Evolutionary conservation across 495 filamentous ascomycete species (phyloP), one percentile per base, ranked within the genome.

Genomic region (Aspergillus homomorphus): DNA sequence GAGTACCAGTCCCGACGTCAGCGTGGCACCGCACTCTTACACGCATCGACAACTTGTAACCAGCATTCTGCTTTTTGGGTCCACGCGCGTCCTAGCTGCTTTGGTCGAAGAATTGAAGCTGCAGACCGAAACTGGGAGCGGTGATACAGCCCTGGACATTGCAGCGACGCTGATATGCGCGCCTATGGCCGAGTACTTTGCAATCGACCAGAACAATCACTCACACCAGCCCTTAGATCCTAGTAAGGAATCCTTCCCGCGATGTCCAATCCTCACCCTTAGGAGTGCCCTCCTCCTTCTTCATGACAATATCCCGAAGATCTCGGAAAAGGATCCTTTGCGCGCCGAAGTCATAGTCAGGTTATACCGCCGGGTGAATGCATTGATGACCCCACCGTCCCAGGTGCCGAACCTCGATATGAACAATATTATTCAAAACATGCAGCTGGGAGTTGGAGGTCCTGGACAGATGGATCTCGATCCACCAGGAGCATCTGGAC

Each of bases 321-420:
- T 88, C 0, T 80, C 86, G 10, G 84, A 86, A 57, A 76, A 75
- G 28, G 85, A 92, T 51, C 73, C 79, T 6, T 53, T 73, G 0
- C 75, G 82, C 45, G 90, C 90, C 0, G 85, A 90, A 62, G 78
- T 84, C 2, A 75, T 91, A n/a, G 86, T 95, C 2, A 84, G 91
- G 3, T 78, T 96, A 20, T 80, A 84, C 67, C 80, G 89, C 2
- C 83, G 88, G 19, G 90, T 96, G 6, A 88, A 92, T 63, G 77
- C 85, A 4, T 82, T 80, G 14, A 60, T 70, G 19, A 74, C 76
- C 0, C 71, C 73, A 1, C 72, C 76, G 3, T 64, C 74, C 1
- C 76, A 77, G 48, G 70, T 76, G 19, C 66, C 71, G 8, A 76
- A 73, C 54, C 66, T 77, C 15, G 73, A 74, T 52, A 69, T 75